A percentile compares a stretch with the other conserved stretches of the same genome.
phyloP scores from a whole-genome alignment of 441 rosid genomes.

The Aleurites moluccanus region DNA sequence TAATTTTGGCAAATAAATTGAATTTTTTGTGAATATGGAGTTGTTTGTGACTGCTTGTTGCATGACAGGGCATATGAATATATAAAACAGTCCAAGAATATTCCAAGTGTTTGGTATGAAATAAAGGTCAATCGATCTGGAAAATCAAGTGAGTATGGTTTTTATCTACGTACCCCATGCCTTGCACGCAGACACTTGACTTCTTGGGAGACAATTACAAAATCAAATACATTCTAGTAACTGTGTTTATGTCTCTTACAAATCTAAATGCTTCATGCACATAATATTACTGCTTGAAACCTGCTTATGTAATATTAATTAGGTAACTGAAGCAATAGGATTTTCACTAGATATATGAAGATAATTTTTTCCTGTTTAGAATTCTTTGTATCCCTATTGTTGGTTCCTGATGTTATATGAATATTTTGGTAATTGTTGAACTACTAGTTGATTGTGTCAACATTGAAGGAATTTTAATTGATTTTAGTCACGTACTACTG shows the following conservation, averaged over 20 bases:
- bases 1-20: slow-evolving; percentile 14
- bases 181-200: neutral
- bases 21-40: slow-evolving; percentile 23
- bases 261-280: neutral
- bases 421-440: neutral
- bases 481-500: slow-evolving; percentile 10
- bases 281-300: neutral
- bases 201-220: neutral
- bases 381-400: neutral
- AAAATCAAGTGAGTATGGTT: slow-evolving; percentile 63
- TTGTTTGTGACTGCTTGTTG: slow-evolving; percentile 26
- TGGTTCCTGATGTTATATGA: too few species aligned
- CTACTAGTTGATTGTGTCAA: neutral
- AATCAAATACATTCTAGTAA: neutral
- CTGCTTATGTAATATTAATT: neutral
- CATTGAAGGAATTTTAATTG: neutral
- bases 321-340: neutral
- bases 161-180: neutral
- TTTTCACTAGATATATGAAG: neutral
- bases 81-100: slow-evolving; percentile 50
- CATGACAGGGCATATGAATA: slow-evolving; percentile 80
- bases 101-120: slow-evolving; percentile 70
- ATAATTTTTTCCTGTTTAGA: neutral
- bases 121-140: slow-evolving; percentile 79
- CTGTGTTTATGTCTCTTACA: neutral